Evolutionary conservation across 2,329 filamentous ascomycete genomes (phyloP).

Genomic region (Hawksworthiomyces lignivorus): DNA sequence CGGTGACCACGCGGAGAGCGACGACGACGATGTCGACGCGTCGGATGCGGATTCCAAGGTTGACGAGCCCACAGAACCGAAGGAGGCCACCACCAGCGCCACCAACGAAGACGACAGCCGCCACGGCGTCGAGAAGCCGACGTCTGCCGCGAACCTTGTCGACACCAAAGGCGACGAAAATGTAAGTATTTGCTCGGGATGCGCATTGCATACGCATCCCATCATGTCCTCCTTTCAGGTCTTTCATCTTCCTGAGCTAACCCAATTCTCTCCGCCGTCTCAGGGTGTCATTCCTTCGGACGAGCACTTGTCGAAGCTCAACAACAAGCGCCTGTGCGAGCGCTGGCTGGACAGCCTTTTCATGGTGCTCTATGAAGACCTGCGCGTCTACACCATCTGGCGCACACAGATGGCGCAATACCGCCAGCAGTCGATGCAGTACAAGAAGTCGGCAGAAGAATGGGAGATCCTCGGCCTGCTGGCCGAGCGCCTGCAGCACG

Average conservation of each 20-base stretch:
- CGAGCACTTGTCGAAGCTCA: constrained; percentile 77
- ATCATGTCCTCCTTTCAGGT: too few relatives aligned
- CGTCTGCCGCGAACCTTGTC: constrained; percentile 68
- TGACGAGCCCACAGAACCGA: constrained; percentile 15
- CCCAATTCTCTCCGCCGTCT: neutral
- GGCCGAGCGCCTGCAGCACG: constrained; percentile 86
- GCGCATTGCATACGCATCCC: too few relatives aligned
- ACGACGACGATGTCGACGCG: constrained; percentile 27
- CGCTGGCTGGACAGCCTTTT: constrained; percentile 97
- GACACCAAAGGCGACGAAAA: constrained; percentile 72
- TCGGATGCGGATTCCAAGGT: constrained; percentile 19
- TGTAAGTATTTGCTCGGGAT: constrained; percentile 40
- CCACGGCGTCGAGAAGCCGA: constrained; percentile 63
- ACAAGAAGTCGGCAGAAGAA: constrained; percentile 93
- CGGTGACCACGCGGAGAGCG: constrained; percentile 27
- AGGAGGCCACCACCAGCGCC: too few relatives aligned
- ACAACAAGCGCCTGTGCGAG: constrained; percentile 95
- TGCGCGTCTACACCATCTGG: constrained; percentile 99
- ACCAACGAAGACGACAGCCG: constrained; percentile 19
- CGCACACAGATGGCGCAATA: constrained; percentile 96
- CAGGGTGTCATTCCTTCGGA: constrained; percentile 55
- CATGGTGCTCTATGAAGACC: constrained; percentile 97
- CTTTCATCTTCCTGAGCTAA: too few relatives aligned
- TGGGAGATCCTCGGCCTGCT: constrained; percentile 96
- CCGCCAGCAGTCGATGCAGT: constrained; percentile 84